These are phyloP conservation scores for Aspergillus tubingensis DNA, from an alignment of 2,329 filamentous ascomycete genomes.

Conservation along the genomic window DNA sequence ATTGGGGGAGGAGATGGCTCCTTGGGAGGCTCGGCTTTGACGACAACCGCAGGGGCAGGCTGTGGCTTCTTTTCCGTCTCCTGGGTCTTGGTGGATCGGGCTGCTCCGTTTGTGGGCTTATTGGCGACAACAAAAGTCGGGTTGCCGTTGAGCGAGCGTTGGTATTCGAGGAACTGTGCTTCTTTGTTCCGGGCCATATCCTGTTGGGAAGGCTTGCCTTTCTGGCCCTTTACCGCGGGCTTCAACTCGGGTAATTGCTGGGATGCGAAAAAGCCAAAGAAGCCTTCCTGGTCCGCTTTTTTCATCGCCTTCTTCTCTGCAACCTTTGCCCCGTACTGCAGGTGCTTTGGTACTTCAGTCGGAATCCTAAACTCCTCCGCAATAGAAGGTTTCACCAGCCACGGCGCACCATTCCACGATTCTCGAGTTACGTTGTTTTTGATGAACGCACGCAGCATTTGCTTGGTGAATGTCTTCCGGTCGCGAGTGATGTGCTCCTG, in stretches of 20 bases:
- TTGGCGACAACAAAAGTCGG: slow-evolving; percentile 42
- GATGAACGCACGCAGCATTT: slow-evolving; percentile 88
- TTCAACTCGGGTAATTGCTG: slow-evolving; percentile 71
- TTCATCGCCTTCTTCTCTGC: slow-evolving; percentile 76
- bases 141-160: slow-evolving; percentile 48
- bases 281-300: slow-evolving; percentile 52
- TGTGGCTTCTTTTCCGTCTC: slow-evolving; percentile 38
- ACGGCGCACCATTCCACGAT: slow-evolving; percentile 93
- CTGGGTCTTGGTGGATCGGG: slow-evolving; percentile 33
- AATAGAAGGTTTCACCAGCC: slow-evolving; percentile 86
- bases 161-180: slow-evolving; percentile 52
- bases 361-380: slow-evolving; percentile 83
- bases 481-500: slow-evolving; percentile 82
- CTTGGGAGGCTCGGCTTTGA: slow-evolving; percentile 53
- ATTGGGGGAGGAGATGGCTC: slow-evolving; percentile 72
- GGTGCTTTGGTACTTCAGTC: slow-evolving; percentile 78
- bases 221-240: slow-evolving; percentile 69
- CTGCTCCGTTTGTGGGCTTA: slow-evolving; percentile 30
- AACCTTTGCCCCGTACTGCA: slow-evolving; percentile 78
- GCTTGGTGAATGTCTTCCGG: slow-evolving; percentile 90
- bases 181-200: slow-evolving; percentile 51
- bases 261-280: slow-evolving; percentile 54
- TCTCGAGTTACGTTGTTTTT: slow-evolving; percentile 92
- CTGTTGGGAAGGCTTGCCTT: slow-evolving; percentile 55
- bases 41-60: slow-evolving; percentile 39